Percentiles rank a stretch among this genome's conserved stretches.
phyloP scores from a whole-genome alignment of 2,329 filamentous ascomycete species.

The Thielaviopsis ethacetica region DNA sequence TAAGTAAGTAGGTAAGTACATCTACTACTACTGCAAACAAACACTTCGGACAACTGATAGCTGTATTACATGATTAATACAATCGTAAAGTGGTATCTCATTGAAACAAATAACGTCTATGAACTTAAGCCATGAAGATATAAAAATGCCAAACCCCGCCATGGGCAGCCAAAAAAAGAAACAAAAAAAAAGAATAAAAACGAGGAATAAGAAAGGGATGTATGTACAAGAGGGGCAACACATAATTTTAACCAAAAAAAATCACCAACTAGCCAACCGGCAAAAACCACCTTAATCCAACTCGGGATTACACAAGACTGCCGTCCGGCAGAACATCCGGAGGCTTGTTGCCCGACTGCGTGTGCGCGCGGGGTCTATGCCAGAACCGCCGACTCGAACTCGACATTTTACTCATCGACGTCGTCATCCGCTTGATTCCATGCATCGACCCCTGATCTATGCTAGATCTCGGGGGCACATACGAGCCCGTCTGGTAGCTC shows the following conservation, averaged over 20 bases:
- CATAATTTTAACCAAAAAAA: neutral
- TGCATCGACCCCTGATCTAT: slow-evolving; percentile 7
- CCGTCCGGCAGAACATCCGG: slow-evolving; percentile 9
- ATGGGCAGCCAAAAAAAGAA: neutral
- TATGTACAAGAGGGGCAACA: neutral
- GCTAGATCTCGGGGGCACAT: slow-evolving; percentile 3
- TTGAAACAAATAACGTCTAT: neutral
- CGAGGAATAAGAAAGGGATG: neutral
- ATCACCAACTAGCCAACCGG: neutral
- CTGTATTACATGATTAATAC: no score
- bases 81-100: neutral
- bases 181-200: neutral
- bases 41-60: no score
- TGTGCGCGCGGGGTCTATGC: slow-evolving; percentile 8
- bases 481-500: slow-evolving; percentile 9
- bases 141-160: neutral
- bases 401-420: slow-evolving; percentile 11
- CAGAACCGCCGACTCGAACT: slow-evolving; percentile 10
- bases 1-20: no score
- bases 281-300: neutral
- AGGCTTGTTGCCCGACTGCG: slow-evolving; percentile 9
- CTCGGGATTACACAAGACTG: slow-evolving; percentile 7
- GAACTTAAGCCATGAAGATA: neutral
- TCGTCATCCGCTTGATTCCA: slow-evolving; percentile 10
- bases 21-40: no score